Evolutionary conservation across 352 stramenopile species (phyloP).

Genomic region (Globisporangium spinosum): DNA sequence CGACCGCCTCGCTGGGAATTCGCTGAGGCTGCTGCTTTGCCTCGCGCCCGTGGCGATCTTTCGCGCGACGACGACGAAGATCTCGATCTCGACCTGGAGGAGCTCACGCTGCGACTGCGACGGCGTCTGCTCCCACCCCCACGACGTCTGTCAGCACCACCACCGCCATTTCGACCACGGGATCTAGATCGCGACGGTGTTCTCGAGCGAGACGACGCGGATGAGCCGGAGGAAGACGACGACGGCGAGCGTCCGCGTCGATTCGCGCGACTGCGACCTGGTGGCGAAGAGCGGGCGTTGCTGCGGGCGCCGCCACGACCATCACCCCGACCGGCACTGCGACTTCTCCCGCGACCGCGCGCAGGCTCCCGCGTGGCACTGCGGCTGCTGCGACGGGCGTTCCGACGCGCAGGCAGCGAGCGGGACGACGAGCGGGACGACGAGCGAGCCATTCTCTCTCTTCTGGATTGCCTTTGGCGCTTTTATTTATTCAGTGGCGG

Average conservation of each 20-base stretch:
- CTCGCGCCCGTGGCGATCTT: constrained; percentile 11
- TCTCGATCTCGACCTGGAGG: constrained; percentile 19
- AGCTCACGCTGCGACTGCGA: constrained; percentile 8
- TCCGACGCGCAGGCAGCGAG: constrained; percentile 4
- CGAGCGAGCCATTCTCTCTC: constrained; percentile 6
- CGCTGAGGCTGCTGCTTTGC: background rate
- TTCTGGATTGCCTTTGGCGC: background rate
- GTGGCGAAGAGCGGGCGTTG: constrained; percentile 4
- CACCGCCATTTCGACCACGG: background rate
- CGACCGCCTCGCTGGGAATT: background rate
- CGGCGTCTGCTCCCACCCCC: constrained; percentile 7
- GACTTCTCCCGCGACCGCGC: constrained; percentile 8
- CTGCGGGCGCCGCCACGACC: background rate
- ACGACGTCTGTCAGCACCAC: background rate
- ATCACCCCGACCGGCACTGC: background rate
- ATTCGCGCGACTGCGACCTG: background rate
- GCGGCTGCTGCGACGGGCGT: constrained; percentile 5
- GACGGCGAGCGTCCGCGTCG: constrained; percentile 19
- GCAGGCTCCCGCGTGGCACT: background rate
- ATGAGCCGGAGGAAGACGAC: constrained; percentile 17
- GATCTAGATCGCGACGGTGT: constrained; percentile 1
- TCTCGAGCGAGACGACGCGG: background rate
- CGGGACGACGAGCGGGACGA: constrained; percentile 1
- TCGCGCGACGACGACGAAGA: constrained; percentile 15
- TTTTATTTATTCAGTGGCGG: background rate